A percentile compares a stretch with the other conserved stretches of the same genome.
phyloP scores from a whole-genome alignment of 2,329 filamentous ascomycete species.

The Eutypa lata region DNA sequence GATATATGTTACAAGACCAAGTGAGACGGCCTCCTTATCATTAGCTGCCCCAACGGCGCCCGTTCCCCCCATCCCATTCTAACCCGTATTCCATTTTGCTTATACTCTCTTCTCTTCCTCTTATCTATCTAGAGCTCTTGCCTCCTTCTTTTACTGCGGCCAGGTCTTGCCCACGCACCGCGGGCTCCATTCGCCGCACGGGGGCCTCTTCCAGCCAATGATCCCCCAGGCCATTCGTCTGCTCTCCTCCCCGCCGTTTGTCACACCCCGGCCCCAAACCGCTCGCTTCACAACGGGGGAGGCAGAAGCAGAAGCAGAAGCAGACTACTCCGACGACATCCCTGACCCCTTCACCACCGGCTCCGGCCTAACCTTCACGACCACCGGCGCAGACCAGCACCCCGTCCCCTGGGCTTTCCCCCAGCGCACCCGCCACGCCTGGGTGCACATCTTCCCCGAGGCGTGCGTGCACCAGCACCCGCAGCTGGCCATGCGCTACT shows the following conservation, averaged over 20 bases:
- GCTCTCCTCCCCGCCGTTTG: constrained; percentile 61
- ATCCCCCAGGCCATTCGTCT: constrained; percentile 82
- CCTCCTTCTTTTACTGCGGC: constrained; percentile 81
- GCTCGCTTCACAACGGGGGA: constrained; percentile 3
- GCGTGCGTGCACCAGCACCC: constrained; percentile 89
- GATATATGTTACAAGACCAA: constrained; percentile 92
- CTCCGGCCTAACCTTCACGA: constrained; percentile 54
- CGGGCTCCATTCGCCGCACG: constrained; percentile 69
- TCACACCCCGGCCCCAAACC: constrained; percentile 13
- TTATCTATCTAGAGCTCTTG: constrained; percentile 53
- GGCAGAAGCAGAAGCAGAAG: constrained; percentile 4
- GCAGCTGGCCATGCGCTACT: constrained; percentile 83
- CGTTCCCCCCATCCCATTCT: no score
- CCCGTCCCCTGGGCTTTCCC: constrained; percentile 69
- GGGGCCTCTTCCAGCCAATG: constrained; percentile 87
- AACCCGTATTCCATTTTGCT: constrained; percentile 3
- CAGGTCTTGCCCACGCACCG: constrained; percentile 91
- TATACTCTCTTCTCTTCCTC: constrained; percentile 4
- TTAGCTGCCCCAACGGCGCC: not conserved
- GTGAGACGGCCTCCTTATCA: constrained; percentile 41
- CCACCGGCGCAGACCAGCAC: constrained; percentile 64
- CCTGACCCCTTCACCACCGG: constrained; percentile 53
- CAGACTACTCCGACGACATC: constrained; percentile 23
- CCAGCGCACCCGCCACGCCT: constrained; percentile 62
- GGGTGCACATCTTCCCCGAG: constrained; percentile 96